Conservation (phyloP, 805 yeast species). For the Scheffersomyces stipitis region DNA sequence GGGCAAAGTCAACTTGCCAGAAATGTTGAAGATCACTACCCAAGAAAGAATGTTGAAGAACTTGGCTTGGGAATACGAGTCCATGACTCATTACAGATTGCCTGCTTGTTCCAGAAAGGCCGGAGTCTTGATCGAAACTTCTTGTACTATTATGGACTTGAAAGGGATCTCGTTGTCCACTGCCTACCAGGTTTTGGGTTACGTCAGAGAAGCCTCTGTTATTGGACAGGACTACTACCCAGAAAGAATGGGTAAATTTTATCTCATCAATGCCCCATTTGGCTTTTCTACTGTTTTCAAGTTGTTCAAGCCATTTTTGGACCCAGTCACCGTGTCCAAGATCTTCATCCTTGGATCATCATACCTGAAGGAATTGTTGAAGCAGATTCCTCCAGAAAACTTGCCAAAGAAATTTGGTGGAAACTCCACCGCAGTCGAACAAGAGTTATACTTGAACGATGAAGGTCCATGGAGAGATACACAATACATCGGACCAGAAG, state of each 20-base stretch:
- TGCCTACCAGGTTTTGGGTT: conserved; percentile 81
- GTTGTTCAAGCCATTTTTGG: conserved; percentile 89
- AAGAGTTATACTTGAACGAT: conserved; percentile 85
- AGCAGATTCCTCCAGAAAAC: conserved; percentile 92
- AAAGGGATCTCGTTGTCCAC: conserved; percentile 88
- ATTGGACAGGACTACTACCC: conserved; percentile 98
- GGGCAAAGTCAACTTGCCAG: conserved; percentile 84
- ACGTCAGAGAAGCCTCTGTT: conserved; percentile 88
- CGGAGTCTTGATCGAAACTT: conserved; percentile 83
- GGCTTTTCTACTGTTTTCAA: conserved; percentile 95
- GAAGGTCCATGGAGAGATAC: conserved; percentile 97
- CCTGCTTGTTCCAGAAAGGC: conserved; percentile 91
- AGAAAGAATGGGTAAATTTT: conserved; percentile 98
- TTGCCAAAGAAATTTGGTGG: conserved; percentile 94
- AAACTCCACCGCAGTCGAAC: conserved; percentile 60
- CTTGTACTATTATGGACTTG: conserved; percentile 93
- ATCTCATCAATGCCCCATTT: conserved; percentile 93
- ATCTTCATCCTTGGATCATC: conserved; percentile 81
- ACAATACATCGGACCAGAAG: conserved; percentile 89
- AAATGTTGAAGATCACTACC: conserved; percentile 90
- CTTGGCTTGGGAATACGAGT: conserved; percentile 96
- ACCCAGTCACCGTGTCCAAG: conserved; percentile 95
- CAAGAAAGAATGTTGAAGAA: conserved; percentile 96
- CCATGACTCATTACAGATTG: conserved; percentile 77
- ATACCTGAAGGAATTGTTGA: conserved; percentile 78